Evolutionary conservation across 2,329 filamentous ascomycete genomes (phyloP), one percentile per base, ranked within the genome.

Genomic region (Trichoderma cornu-damae): DNA sequence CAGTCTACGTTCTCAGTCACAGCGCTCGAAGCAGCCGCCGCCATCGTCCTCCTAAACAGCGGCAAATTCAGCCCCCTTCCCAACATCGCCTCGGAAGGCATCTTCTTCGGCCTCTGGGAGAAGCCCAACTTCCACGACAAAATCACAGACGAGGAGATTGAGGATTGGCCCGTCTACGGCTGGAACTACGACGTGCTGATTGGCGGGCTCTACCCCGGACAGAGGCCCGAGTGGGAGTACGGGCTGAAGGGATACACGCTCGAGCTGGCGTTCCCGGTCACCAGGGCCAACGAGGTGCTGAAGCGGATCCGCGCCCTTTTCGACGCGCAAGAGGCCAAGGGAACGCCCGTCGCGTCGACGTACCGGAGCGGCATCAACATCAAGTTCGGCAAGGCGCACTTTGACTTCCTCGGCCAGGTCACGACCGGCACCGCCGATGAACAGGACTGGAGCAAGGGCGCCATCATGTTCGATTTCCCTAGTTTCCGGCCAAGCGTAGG

Each of bases 381-480:
- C 68, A 79, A 79, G 66, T 79, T 80, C 57, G 77, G 77, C 37
- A 74, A 72, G 64, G 63, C 77, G 0, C 75, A 79, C 62, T 75
- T 70, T 53, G 77, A 80, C 58, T 69, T 80, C 22, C 65, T 80
- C 6, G 77, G 77, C 12, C 78, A 80, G 66, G 74, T 75, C 14
- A 79, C 76, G 8, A 74, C 73, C 52, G 72, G 73, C 61, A 79
- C 77, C 6, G 70, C 70, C 1, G 77, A 79, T 57, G 74, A 74
- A 3, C 74, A 70, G 43, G 78, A 80, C 63, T 80, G 65, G 65
- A 65, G 61, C 49, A 73, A 78, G 64, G 78, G 77, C 2, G 72
- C 74, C 18, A 78, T 81, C 63, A 81, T 80, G 78, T 77, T 81
- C 61, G 78, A 81, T 62, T 81, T 80, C 61, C 78, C 78, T 2